These are phyloP conservation scores for Micractinium conductrix DNA, from an alignment of 139 green algal species.

Conservation along the genomic window DNA sequence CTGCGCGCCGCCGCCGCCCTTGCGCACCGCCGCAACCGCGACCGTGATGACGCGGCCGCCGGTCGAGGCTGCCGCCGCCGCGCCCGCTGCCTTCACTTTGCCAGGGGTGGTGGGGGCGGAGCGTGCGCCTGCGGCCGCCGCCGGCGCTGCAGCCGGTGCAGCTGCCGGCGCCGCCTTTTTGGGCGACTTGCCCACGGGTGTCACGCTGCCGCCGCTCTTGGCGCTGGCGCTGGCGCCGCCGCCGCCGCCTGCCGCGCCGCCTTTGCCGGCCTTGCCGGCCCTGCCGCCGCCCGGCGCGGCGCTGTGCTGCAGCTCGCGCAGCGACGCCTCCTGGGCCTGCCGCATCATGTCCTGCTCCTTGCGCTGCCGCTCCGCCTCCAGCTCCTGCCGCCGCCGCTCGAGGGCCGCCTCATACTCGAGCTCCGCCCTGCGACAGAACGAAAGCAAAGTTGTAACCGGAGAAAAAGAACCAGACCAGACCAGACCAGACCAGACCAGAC, in stretches of 20 bases:
- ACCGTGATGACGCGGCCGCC: conserved; percentile 26
- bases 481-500: too few species aligned
- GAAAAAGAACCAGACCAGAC: too few species aligned
- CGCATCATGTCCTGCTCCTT: conserved; percentile 66
- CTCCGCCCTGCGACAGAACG: not conserved
- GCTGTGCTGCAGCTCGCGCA: conserved; percentile 27
- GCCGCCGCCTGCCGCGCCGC: not conserved
- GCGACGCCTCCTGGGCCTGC: conserved; percentile 27
- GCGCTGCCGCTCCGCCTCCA: conserved; percentile 51
- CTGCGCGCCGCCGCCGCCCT: not conserved
- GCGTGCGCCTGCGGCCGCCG: not conserved
- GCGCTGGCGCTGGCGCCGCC: not conserved
- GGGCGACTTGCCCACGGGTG: not conserved
- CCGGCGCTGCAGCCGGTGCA: too few species aligned
- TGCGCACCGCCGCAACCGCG: conserved; percentile 5
- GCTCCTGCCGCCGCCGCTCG: conserved; percentile 65
- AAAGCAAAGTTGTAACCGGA: too few species aligned
- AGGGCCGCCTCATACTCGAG: conserved; percentile 71
- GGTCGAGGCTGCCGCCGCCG: not conserved
- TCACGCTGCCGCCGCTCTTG: not conserved
- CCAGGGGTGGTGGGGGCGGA: conserved; percentile 11
- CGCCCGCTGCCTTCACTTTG: conserved; percentile 19
- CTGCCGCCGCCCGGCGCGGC: not conserved
- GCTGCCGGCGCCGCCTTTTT: not conserved
- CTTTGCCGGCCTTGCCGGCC: not conserved